These are phyloP conservation scores for Fusarium buxicola DNA, from an alignment of 2,329 filamentous ascomycete species.

Conservation along the genomic window DNA sequence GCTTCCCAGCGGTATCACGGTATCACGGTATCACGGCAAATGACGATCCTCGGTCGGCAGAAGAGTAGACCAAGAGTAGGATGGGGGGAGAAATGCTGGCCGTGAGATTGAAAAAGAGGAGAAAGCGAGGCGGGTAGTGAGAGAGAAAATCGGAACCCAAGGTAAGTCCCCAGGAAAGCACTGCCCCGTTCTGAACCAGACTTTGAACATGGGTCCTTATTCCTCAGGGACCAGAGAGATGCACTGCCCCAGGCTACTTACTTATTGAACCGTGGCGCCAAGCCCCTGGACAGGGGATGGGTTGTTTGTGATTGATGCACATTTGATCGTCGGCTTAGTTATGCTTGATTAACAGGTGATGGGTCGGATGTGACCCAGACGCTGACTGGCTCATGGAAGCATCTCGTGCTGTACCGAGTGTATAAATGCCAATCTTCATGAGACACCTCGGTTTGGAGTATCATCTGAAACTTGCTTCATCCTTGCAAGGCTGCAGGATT, in stretches of 20 bases:
- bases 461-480: conserved; percentile 32
- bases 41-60: background rate
- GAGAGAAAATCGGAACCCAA: background rate
- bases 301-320: conserved; percentile 12
- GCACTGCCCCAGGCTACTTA: conserved; percentile 27
- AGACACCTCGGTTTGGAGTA: conserved; percentile 5
- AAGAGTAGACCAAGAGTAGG: background rate
- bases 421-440: background rate
- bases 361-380: too few species aligned
- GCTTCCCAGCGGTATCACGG: background rate
- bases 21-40: background rate
- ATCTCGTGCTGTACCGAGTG: background rate
- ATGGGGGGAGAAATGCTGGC: background rate
- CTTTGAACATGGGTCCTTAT: too few species aligned
- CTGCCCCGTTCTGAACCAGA: conserved; percentile 4
- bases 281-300: conserved; percentile 33
- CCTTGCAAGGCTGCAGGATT: conserved; percentile 27
- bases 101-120: too few species aligned
- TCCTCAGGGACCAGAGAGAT: conserved; percentile 1
- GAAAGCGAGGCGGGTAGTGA: too few species aligned
- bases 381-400: background rate
- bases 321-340: background rate
- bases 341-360: background rate
- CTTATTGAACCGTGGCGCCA: conserved; percentile 26
- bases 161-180: conserved; percentile 10